These are phyloP conservation scores for Phytomonas serpens DNA, from an alignment of 208 protist genomes.

Conservation along the genomic window DNA sequence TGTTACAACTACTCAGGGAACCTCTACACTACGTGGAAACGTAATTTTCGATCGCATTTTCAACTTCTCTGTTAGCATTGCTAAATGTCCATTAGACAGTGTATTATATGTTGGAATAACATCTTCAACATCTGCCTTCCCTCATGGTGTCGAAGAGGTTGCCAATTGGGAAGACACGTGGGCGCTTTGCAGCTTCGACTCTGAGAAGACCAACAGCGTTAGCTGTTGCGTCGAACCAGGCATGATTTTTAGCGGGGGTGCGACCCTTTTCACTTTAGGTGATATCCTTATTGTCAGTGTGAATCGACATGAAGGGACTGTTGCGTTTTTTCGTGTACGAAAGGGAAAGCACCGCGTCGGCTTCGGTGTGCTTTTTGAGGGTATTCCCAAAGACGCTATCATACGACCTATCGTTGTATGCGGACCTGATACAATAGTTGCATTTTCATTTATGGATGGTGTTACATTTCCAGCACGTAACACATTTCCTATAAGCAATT, in stretches of 20 bases:
- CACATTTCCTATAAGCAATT: conserved; percentile 52
- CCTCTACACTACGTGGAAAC: conserved; percentile 54
- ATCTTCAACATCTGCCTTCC: conserved; percentile 33
- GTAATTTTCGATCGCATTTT: conserved; percentile 44
- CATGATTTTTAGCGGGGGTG: conserved; percentile 69
- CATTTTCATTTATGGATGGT: conserved; percentile 73
- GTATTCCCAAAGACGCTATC: conserved; percentile 29
- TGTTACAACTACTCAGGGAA: conserved; percentile 31
- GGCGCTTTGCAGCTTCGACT: conserved; percentile 75
- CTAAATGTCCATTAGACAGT: conserved; percentile 23
- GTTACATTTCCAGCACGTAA: conserved; percentile 65
- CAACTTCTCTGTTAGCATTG: conserved; percentile 65
- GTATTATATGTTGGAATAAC: conserved; percentile 79
- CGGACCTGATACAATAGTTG: conserved; percentile 52
- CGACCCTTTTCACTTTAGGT: conserved; percentile 51
- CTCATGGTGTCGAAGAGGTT: conserved; percentile 46
- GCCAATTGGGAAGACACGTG: conserved; percentile 64
- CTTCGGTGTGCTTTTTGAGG: conserved; percentile 80
- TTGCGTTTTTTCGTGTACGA: conserved; percentile 66
- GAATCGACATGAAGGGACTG: conserved; percentile 44
- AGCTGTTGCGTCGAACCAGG: conserved; percentile 77
- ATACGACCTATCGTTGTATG: conserved; percentile 63
- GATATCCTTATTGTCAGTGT: conserved; percentile 69
- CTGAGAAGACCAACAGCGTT: conserved; percentile 57
- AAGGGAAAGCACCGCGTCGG: conserved; percentile 35